Evolutionary conservation across 2,329 filamentous ascomycete genomes (phyloP), one percentile per base, ranked within the genome.

Genomic region (Penicillium sp.): DNA sequence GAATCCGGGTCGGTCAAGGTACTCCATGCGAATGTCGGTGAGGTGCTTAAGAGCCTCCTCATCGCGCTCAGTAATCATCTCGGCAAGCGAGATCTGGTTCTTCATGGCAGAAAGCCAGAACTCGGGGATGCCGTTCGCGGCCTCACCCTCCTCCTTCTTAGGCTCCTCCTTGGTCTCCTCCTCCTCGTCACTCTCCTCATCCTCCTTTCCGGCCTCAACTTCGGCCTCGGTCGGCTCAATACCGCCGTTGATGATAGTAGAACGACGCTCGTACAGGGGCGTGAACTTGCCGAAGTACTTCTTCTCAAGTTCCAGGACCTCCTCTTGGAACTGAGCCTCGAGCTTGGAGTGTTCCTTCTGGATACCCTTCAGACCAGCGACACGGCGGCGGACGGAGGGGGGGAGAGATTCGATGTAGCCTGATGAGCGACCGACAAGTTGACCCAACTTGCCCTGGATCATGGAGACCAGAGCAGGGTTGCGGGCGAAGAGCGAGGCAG

Each of bases 51-150:
- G 88, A 53, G 93, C 94, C 67, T 86, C 87, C 85, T 99, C 94
- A 74, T 99, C 94, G 65, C 92, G 90, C 71, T 97, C 94, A 71
- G 94, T 99, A 76, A 99, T 97, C 86, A 97, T 96, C 80, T 99
- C 95, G 56, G 93, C 91, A 56, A 99, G 87, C 31, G 93, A 96
- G 71, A 94, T 86, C 77, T 97, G 93, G 83, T 99, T 99, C 86
- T 99, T 99, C 93, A 99, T 97, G 69, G 95, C 93, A 61, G 93
- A 97, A 50, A 99, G 84, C 94, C 94, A 99, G 85, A 99, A 99
- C 80, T 99, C 94, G 63, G 94, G 94, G 63, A 99, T 97, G 77
- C 94, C 94, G 71, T 86, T 83, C 64, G 89, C 79, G 50, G 75
- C 75, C 55, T 79, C 75, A 31, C 71, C 72, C 58, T 79, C 76